Evolutionary conservation across 192 early-diverging fungal species (phyloP).

Genomic region (Coemansia sp.): DNA sequence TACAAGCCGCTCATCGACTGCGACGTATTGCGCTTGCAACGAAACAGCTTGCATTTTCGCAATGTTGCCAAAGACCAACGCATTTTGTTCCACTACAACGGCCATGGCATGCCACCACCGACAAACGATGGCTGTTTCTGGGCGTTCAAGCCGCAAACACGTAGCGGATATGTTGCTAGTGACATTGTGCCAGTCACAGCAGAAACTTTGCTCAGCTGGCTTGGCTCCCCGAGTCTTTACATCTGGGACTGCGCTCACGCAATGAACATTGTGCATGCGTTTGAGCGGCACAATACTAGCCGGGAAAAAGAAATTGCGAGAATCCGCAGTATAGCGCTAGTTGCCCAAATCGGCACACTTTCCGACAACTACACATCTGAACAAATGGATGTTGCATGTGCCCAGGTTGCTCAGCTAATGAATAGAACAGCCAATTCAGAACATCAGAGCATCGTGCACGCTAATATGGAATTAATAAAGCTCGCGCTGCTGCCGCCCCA

Average conservation of each 20-base stretch:
- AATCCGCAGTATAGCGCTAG: conserved; percentile 41
- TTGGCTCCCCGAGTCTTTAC: conserved; percentile 92
- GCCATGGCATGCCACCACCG: conserved; percentile 96
- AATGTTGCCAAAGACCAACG: conserved; percentile 88
- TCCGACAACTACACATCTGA: conserved; percentile 10
- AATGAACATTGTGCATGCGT: conserved; percentile 84
- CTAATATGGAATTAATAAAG: conserved; percentile 36
- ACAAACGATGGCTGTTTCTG: conserved; percentile 92
- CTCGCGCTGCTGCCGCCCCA: conserved; percentile 47
- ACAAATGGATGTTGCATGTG: conserved; percentile 12
- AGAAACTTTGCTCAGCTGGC: conserved; percentile 84
- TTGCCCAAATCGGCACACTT: conserved; percentile 29
- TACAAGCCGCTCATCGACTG: conserved; percentile 87
- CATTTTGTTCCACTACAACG: conserved; percentile 97
- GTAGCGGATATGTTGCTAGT: conserved; percentile 53
- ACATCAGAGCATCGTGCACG: background rate
- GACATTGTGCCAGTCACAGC: conserved; percentile 90
- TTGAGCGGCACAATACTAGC: conserved; percentile 80
- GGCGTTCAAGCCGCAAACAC: conserved; percentile 87
- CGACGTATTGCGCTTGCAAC: conserved; percentile 86
- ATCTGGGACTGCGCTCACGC: conserved; percentile 95
- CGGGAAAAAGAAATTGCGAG: conserved; percentile 67
- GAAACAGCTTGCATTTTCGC: conserved; percentile 76
- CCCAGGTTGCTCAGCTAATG: conserved; percentile 18
- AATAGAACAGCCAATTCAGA: conserved; percentile 5